Evolutionary conservation across 345 rosid genomes (phyloP).

Genomic region (Moricandia arvensis): DNA sequence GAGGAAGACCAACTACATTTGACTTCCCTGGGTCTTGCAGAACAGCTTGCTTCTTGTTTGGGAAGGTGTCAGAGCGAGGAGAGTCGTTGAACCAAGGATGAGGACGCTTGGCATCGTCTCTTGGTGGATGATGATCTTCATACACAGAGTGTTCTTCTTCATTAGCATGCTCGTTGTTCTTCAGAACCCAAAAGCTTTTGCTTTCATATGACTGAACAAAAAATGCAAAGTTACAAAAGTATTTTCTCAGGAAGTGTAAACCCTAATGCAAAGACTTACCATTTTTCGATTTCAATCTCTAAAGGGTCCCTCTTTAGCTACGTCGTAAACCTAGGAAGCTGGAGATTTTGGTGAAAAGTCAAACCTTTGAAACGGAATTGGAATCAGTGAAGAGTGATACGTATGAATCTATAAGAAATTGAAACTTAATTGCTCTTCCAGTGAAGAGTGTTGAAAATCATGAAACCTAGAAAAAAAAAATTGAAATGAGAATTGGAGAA

Average conservation of each 20-base stretch:
- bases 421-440: slow-evolving; percentile 8
- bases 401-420: background rate
- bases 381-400: background rate
- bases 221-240: background rate
- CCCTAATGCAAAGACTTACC: slow-evolving; percentile 28
- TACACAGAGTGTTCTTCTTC: slow-evolving; percentile 57
- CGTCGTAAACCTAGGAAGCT: slow-evolving; percentile 10
- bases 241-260: background rate
- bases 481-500: background rate
- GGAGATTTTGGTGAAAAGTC: background rate
- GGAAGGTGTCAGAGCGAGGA: slow-evolving; percentile 61
- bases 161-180: slow-evolving; percentile 43
- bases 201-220: slow-evolving; percentile 51
- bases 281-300: slow-evolving; percentile 8
- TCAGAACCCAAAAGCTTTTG: slow-evolving; percentile 66
- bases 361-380: slow-evolving; percentile 11
- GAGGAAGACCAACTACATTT: slow-evolving; percentile 43
- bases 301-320: background rate
- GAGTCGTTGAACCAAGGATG: slow-evolving; percentile 70
- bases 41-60: slow-evolving; percentile 75
- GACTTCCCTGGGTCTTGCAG: slow-evolving; percentile 48
- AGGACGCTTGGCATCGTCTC: slow-evolving; percentile 65
- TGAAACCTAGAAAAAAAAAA: background rate
- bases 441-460: slow-evolving; percentile 13
- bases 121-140: slow-evolving; percentile 50